A percentile compares a stretch with the other conserved stretches of the same genome.
Conservation (phyloP, 1,284 basidiomycete species). For the Mycosarcoma maydis region DNA sequence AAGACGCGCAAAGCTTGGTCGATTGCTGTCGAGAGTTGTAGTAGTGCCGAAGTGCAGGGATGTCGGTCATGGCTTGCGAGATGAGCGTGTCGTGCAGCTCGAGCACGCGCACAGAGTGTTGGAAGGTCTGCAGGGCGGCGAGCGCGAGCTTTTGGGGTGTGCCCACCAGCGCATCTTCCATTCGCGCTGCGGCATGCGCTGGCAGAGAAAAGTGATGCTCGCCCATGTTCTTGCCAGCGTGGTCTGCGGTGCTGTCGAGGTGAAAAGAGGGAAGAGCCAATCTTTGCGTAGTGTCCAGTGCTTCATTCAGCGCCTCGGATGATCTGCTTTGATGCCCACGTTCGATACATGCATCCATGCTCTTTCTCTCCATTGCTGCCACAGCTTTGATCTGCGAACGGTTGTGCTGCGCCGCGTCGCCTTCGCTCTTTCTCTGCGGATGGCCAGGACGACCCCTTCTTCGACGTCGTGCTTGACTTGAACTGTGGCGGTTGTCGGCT, state of each 20-base stretch:
- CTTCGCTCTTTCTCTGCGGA: slow-evolving; percentile 19
- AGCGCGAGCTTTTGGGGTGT: slow-evolving; percentile 35
- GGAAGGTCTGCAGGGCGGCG: slow-evolving; percentile 37
- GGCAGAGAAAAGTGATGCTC: background rate
- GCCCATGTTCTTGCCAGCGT: background rate
- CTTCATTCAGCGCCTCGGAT: slow-evolving; percentile 1
- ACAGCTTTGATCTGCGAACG: background rate
- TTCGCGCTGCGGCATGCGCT: slow-evolving; percentile 4
- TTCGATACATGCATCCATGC: slow-evolving; percentile 26
- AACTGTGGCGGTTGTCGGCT: background rate
- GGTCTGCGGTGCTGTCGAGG: background rate
- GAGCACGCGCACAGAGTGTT: slow-evolving; percentile 26
- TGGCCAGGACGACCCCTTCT: background rate
- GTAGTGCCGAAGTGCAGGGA: slow-evolving; percentile 40
- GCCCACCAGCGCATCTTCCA: slow-evolving; percentile 34
- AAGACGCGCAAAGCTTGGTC: background rate
- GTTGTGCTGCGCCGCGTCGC: slow-evolving; percentile 1
- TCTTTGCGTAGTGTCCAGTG: background rate
- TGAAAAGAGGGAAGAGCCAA: background rate
- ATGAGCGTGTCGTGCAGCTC: slow-evolving; percentile 24
- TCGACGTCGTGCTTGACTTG: background rate
- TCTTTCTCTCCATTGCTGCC: background rate
- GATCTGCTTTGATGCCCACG: background rate
- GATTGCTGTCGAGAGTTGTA: slow-evolving; percentile 26
- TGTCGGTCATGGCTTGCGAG: slow-evolving; percentile 29